Conservation (phyloP, 805 yeast species). For the Middelhovenomyces tepae region DNA sequence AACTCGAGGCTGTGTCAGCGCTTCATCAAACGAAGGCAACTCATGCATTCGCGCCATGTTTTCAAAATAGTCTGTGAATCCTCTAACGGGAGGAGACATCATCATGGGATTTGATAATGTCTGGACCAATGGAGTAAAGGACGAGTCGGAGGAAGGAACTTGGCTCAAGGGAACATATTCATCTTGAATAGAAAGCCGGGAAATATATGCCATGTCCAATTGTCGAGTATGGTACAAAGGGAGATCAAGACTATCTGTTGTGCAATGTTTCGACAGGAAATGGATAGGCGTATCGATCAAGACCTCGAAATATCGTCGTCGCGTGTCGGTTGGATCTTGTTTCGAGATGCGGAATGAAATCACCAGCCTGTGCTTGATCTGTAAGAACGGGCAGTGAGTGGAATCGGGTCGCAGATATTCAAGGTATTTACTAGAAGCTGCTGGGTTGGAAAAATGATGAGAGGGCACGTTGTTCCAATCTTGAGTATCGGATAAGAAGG, state of each 20-base stretch:
- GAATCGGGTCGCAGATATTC: conserved; percentile 1
- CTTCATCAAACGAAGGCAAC: no score
- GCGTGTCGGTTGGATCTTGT: conserved; percentile 3
- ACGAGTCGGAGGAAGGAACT: background rate
- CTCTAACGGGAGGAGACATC: conserved; percentile 1
- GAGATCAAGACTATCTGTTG: conserved; percentile 2
- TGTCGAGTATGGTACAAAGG: background rate
- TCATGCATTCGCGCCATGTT: no score
- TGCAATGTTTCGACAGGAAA: conserved; percentile 2
- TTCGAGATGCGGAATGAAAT: conserved; percentile 9
- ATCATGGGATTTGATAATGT: background rate
- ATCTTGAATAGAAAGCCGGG: background rate
- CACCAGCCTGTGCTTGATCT: conserved; percentile 4
- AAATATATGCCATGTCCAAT: no score
- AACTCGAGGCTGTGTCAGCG: no score
- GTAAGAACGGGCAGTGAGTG: background rate
- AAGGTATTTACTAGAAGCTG: background rate
- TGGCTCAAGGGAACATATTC: conserved; percentile 1
- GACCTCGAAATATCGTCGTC: conserved; percentile 11
- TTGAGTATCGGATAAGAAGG: background rate
- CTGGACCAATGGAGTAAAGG: background rate
- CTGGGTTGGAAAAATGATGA: conserved; percentile 3
- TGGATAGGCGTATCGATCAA: conserved; percentile 8
- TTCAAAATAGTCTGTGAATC: conserved; percentile 4
- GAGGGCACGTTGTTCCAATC: background rate